Evolutionary conservation across 495 filamentous ascomycete genomes (phyloP), one percentile per base, ranked within the genome.

Genomic region (Bombardia bombarda): DNA sequence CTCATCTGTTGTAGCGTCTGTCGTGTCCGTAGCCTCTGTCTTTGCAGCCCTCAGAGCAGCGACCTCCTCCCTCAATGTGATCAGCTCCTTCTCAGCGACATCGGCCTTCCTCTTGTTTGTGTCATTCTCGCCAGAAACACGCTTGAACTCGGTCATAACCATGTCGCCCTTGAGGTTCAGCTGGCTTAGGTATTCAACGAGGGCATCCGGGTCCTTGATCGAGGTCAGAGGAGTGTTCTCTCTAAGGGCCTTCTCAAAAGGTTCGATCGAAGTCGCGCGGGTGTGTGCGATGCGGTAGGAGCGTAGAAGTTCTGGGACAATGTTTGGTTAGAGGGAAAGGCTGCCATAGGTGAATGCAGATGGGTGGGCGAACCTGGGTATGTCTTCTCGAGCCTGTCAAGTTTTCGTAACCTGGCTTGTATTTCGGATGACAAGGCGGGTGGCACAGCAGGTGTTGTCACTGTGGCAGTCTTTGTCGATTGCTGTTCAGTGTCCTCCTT

Each of bases 161-260:
- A 98, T 87, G 49, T 95, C 88, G 8, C 81, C 79, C 49, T 90
- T 90, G 20, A 88, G 63, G 40, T 82, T 86, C 30, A 95, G 66
- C 61, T 94, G 87, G 49, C 83, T 92, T n/a, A 98, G 73, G 57
- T 97, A 98, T 63, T 97, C 92, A 3, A 90, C 80, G 23, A 98
- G 66, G 1, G 87, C 83, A 47, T 79, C 78, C 0, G 89, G 86
- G 45, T 98, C 93, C 40, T 70, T 75, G 44, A 97, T 95, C 3
- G 86, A 86, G 13, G 87, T 84, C 17, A 96, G 65, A 0, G 92
- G 90, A 0, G 93, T 97, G 46, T 90, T 85, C 53, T 98, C 92
- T 55, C 83, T 83, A 7, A 98, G 72, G 2, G 83, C 78, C 35
- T 84, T 85, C 67, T 98, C 92, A 54, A 98, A 97, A 0, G 85